These are phyloP conservation scores for Salix arbutifolia DNA, from an alignment of 345 rosid genomes.

Conservation along the genomic window DNA sequence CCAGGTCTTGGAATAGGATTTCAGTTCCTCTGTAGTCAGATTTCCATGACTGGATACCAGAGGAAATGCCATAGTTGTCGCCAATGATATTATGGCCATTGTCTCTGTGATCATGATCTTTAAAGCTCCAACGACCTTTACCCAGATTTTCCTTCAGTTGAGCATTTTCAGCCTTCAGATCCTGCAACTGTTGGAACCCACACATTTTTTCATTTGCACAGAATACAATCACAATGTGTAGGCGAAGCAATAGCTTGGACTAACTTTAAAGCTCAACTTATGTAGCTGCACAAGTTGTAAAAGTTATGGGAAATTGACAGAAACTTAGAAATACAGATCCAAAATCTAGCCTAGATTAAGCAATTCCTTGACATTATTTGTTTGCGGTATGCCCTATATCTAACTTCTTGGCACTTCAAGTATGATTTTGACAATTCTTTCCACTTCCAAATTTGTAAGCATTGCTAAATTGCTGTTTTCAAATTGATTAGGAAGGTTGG, in stretches of 20 bases:
- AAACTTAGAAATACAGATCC: background rate
- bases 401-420: background rate
- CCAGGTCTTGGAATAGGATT: conserved; percentile 10
- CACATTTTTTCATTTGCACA: background rate
- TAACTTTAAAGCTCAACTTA: too few relatives aligned
- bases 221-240: background rate
- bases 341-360: background rate
- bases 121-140: conserved; percentile 29
- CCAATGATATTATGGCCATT: conserved; percentile 13
- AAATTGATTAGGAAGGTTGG: too few relatives aligned
- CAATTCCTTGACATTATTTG: background rate
- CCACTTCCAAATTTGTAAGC: too few relatives aligned
- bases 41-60: conserved; percentile 13
- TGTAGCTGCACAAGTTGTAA: background rate
- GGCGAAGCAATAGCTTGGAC: background rate
- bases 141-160: conserved; percentile 39
- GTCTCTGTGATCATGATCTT: conserved; percentile 20
- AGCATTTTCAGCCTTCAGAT: conserved; percentile 52
- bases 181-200: conserved; percentile 41
- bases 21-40: conserved; percentile 19
- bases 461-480: too few relatives aligned
- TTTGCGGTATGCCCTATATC: background rate
- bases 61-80: conserved; percentile 21
- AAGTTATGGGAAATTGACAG: background rate
- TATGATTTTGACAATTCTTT: too few relatives aligned